Evolutionary conservation across 73 alveolate species (phyloP), one percentile per base, ranked within the genome.

Genomic region (Urostyla sp.): DNA sequence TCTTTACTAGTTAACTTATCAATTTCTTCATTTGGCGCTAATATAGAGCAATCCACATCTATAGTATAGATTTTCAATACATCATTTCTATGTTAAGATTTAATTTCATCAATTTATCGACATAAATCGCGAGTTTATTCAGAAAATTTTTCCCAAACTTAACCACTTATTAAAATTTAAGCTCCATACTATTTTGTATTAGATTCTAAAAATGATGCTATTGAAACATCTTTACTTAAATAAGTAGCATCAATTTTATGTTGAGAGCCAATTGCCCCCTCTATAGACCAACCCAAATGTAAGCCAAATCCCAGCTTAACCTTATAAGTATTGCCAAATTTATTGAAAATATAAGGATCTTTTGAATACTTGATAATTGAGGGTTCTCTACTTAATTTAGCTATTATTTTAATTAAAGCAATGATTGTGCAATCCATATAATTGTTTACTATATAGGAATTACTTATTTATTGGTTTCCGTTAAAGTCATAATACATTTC

Each of bases 231-330:
- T 30, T 90, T 90, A 43, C 91, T 79, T 26, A 85, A 85, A 61
- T 85, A 85, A 0, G 91, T 60, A 1, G 93, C 93, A 85, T 85
- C 93, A 20, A 85, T 85, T 80, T 85, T 85, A 60, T 49, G 79
- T 16, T 66, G 46, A 13, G 93, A 85, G 21, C 93, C 93, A 0
- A 85, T 83, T 0, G 93, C 93, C 45, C 93, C 93, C 40, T 85
- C 93, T 0, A 85, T 85, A 15, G 91, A 83, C 89, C 90, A 85
- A 24, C 93, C 93, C 46, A 85, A 40, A 27, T 85, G 93, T 23
- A 85, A 58, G 35, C 93, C 93, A 58, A 59, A 80, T 0, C 93
- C 93, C 24, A 85, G 76, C 31, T 78, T 85, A 1, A 85, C 93
- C 55, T 74, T 26, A 57, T 40, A 40, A 40, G 10, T 40, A 11